Evolutionary conservation across 306 rosid species (phyloP).

Genomic region (Cyclanthera cordifolia): DNA sequence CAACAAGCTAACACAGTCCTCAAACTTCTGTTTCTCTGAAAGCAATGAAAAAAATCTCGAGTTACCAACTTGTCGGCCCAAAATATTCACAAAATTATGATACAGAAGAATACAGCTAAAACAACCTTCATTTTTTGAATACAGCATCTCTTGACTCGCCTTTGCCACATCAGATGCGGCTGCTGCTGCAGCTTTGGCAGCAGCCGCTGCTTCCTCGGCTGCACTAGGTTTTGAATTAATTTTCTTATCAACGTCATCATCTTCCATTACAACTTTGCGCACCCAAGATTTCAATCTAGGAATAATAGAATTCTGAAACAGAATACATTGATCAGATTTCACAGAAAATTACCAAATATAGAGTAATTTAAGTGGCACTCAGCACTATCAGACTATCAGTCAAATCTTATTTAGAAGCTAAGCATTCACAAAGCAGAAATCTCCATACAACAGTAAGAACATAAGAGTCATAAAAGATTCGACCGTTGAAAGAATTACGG

Average conservation of each 20-base stretch:
- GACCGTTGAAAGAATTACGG: not conserved
- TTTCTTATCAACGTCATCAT: slow-evolving; percentile 36
- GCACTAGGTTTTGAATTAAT: slow-evolving; percentile 41
- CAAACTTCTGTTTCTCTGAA: slow-evolving; percentile 16
- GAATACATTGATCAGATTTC: slow-evolving; percentile 14
- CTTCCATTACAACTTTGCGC: slow-evolving; percentile 63
- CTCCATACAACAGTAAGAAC: not conserved
- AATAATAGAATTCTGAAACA: slow-evolving; percentile 60
- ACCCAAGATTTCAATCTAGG: slow-evolving; percentile 91
- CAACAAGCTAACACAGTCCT: slow-evolving; percentile 14
- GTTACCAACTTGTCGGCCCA: not conserved
- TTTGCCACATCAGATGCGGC: slow-evolving; percentile 91
- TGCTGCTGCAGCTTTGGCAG: slow-evolving; percentile 92
- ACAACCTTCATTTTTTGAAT: slow-evolving; percentile 72
- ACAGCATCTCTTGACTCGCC: slow-evolving; percentile 64
- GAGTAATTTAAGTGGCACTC: not conserved
- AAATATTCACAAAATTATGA: not conserved
- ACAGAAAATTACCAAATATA: slow-evolving; percentile 14
- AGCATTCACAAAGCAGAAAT: slow-evolving; percentile 10
- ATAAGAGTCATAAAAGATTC: not conserved
- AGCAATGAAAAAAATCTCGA: not conserved
- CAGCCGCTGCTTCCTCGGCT: slow-evolving; percentile 71
- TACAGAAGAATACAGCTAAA: not conserved
- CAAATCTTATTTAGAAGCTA: slow-evolving; percentile 2
- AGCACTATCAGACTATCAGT: not conserved